Conservation (phyloP, 257 asterid species). For the Nyctanthes arbortristis region DNA sequence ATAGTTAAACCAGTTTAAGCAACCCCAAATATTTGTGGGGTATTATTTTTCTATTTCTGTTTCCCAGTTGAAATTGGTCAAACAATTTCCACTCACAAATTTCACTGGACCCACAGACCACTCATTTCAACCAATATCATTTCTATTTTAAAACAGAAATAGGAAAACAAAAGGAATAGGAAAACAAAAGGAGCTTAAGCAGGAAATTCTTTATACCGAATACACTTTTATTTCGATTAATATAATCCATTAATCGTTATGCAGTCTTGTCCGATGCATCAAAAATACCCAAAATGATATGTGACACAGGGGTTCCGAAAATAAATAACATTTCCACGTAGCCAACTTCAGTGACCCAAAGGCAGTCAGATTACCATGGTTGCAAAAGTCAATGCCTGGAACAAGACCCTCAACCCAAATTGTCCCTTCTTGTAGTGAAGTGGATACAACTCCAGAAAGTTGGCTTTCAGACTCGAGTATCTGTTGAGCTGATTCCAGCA, state of each 20-base stretch:
- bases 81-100: no score
- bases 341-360: slow-evolving; percentile 3
- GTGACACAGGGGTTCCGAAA: not conserved
- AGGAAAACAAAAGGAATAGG: no score
- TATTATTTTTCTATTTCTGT: no score
- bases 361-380: slow-evolving; percentile 65
- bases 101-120: no score
- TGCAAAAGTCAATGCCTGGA: slow-evolving; percentile 98
- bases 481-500: slow-evolving; percentile 34
- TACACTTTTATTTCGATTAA: not conserved
- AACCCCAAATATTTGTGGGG: no score
- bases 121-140: no score
- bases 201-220: not conserved
- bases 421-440: slow-evolving; percentile 54
- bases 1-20: not conserved
- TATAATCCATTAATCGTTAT: not conserved
- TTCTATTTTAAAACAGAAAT: no score
- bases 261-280: not conserved
- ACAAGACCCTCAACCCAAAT: slow-evolving; percentile 94
- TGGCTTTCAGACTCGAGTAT: slow-evolving; percentile 33
- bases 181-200: no score
- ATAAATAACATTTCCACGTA: slow-evolving; percentile 1
- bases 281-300: not conserved
- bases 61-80: no score
- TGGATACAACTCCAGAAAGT: slow-evolving; percentile 40